Percentiles rank a stretch among this genome's conserved stretches.
phyloP scores from a whole-genome alignment of 1,284 basidiomycete species.

The Trichosporon coremiiforme region DNA sequence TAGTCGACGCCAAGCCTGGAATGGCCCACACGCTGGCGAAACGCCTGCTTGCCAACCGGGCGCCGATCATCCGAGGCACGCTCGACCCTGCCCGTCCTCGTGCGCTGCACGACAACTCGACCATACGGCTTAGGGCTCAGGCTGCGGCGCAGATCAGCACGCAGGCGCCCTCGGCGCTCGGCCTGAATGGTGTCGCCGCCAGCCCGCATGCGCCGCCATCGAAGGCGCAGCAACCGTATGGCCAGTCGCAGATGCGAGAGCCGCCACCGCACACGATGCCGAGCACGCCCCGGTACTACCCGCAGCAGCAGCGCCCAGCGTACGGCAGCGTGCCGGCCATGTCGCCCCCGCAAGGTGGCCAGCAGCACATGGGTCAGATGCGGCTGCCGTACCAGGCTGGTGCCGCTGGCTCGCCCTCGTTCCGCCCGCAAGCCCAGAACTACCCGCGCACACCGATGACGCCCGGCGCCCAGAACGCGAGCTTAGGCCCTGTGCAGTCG shows the following conservation, averaged over 20 bases:
- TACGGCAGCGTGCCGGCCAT: neutral
- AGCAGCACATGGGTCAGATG: constrained; percentile 16
- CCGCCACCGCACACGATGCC: constrained; percentile 32
- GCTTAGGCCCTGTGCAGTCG: neutral
- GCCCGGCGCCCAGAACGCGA: constrained; percentile 3
- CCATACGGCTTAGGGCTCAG: constrained; percentile 27
- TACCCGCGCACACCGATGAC: neutral
- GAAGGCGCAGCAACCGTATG: constrained; percentile 22
- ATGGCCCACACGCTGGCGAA: constrained; percentile 42
- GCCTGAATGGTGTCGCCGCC: constrained; percentile 23
- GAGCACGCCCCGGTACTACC: constrained; percentile 17
- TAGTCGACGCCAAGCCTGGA: constrained; percentile 29
- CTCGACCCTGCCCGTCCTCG: constrained; percentile 47
- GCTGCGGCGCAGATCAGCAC: constrained; percentile 25
- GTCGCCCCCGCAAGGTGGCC: constrained; percentile 7
- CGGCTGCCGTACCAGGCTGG: neutral
- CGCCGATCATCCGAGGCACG: constrained; percentile 46
- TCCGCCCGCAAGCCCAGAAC: constrained; percentile 5
- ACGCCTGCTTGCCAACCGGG: constrained; percentile 28
- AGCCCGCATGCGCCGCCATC: constrained; percentile 23
- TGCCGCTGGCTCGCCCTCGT: constrained; percentile 1
- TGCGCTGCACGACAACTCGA: constrained; percentile 46
- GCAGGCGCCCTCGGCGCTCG: constrained; percentile 21
- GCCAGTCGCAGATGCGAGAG: constrained; percentile 25
- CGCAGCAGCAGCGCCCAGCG: constrained; percentile 13